phyloP scores from a whole-genome alignment of 768 basidiomycete genomes.

The Daedaleopsis sinensis region DNA sequence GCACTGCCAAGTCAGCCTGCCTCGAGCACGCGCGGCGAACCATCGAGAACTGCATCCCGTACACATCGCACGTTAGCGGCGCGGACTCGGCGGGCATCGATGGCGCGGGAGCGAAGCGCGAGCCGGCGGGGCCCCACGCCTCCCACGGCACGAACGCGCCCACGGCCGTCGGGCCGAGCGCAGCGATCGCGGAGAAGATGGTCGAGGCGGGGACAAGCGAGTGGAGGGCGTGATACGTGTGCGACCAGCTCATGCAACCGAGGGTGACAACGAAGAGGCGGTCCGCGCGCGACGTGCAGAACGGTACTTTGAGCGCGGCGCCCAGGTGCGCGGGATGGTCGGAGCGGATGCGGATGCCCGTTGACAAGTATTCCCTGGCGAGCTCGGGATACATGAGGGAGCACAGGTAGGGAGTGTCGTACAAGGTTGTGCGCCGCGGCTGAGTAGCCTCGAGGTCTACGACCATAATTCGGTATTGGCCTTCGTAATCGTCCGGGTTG shows the following conservation, averaged over 20 bases:
- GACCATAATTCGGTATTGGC: conserved; percentile 35
- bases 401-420: conserved; percentile 37
- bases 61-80: conserved; percentile 54
- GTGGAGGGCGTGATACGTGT: conserved; percentile 34
- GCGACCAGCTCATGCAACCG: conserved; percentile 37
- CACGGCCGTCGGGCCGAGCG: conserved; percentile 20
- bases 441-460: conserved; percentile 43
- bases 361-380: conserved; percentile 18
- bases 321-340: conserved; percentile 55
- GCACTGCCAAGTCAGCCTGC: conserved; percentile 42
- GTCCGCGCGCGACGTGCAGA: conserved; percentile 43
- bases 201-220: conserved; percentile 48
- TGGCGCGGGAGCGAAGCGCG: conserved; percentile 43
- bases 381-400: conserved; percentile 48
- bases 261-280: conserved; percentile 54
- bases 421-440: conserved; percentile 32
- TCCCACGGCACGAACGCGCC: conserved; percentile 43
- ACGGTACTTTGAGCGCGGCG: conserved; percentile 45
- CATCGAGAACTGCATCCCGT: conserved; percentile 48
- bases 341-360: conserved; percentile 47
- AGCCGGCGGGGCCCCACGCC: conserved; percentile 53
- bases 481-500: conserved; percentile 26
- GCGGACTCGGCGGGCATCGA: no score
- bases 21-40: conserved; percentile 15
- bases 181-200: conserved; percentile 32